Percentiles rank a stretch among this genome's conserved stretches.
Evolutionary conservation across 2,329 filamentous ascomycete genomes (phyloP).

Genomic region (Bipolaris sorokiniana): DNA sequence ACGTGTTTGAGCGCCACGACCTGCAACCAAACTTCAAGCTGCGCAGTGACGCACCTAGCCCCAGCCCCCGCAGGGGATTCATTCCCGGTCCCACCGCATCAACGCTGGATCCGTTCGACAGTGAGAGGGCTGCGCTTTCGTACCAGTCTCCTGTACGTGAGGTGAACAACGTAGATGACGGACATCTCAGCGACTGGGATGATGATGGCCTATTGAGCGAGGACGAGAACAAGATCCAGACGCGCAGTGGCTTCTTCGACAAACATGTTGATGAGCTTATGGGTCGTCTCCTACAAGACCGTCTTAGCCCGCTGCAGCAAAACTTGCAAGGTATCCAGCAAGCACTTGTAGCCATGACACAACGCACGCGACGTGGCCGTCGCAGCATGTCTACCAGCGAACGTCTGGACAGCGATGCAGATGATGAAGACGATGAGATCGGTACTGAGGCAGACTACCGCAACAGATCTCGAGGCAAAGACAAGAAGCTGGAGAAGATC

Average conservation of each 20-base stretch:
- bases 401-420: slow-evolving; percentile 81
- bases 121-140: slow-evolving; percentile 64
- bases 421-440: slow-evolving; percentile 84
- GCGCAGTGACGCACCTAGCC: slow-evolving; percentile 75
- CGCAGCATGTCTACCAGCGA: slow-evolving; percentile 72
- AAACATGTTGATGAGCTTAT: slow-evolving; percentile 87
- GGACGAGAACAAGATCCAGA: slow-evolving; percentile 76
- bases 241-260: slow-evolving; percentile 87
- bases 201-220: slow-evolving; percentile 80
- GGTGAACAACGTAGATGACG: slow-evolving; percentile 67
- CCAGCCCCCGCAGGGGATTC: slow-evolving; percentile 66
- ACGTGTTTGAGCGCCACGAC: slow-evolving; percentile 41
- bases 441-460: slow-evolving; percentile 62
- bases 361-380: slow-evolving; percentile 58
- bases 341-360: slow-evolving; percentile 65
- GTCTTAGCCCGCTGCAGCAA: slow-evolving; percentile 80
- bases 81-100: slow-evolving; percentile 44
- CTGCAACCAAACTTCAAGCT: slow-evolving; percentile 51
- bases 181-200: slow-evolving; percentile 89
- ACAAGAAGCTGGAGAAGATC: slow-evolving; percentile 84
- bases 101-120: slow-evolving; percentile 64
- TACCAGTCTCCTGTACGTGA: slow-evolving; percentile 66
- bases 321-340: slow-evolving; percentile 78
- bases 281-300: slow-evolving; percentile 74
- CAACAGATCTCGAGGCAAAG: slow-evolving; percentile 77